A percentile compares a stretch with the other conserved stretches of the same genome.
Conservation (phyloP, 352 stramenopile species). For the Pythium inflatum region DNA sequence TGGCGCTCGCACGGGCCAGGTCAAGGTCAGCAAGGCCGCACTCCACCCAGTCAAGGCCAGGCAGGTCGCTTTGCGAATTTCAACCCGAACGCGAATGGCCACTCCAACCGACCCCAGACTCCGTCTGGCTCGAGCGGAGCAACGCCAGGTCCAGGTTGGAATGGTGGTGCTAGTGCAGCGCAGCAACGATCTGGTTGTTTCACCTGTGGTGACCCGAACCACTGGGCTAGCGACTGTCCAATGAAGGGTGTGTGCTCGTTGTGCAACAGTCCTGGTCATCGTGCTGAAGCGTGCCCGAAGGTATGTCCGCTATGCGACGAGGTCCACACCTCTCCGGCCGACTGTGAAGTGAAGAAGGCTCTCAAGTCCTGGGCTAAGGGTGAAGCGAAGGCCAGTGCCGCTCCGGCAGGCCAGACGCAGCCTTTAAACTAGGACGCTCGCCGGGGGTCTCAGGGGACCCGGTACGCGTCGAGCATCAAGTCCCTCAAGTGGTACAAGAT, state of each 20-base stretch:
- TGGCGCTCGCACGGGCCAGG: not conserved
- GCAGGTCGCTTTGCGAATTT: not conserved
- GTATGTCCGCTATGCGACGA: not conserved
- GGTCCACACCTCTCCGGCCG: not conserved
- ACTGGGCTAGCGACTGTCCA: not conserved
- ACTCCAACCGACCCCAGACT: not conserved
- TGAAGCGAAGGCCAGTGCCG: not conserved
- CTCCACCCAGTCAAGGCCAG: not conserved
- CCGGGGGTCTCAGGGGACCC: slow-evolving; percentile 8
- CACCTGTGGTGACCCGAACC: not conserved
- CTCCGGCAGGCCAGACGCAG: not conserved
- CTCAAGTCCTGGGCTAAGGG: not conserved
- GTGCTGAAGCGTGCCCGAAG: not conserved
- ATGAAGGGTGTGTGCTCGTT: not conserved
- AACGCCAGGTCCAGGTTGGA: not conserved
- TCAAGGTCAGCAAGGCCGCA: not conserved
- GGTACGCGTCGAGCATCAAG: slow-evolving; percentile 14
- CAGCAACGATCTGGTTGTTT: not conserved
- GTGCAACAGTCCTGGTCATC: not conserved
- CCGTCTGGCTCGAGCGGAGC: not conserved
- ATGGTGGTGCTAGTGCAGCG: not conserved
- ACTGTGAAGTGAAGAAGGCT: not conserved
- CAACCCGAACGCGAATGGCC: not conserved
- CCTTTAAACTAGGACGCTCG: slow-evolving; percentile 19
- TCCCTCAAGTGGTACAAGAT: not conserved